Conservation (phyloP, 2,329 filamentous ascomycete genomes). For the Stemphylium lycopersici region DNA sequence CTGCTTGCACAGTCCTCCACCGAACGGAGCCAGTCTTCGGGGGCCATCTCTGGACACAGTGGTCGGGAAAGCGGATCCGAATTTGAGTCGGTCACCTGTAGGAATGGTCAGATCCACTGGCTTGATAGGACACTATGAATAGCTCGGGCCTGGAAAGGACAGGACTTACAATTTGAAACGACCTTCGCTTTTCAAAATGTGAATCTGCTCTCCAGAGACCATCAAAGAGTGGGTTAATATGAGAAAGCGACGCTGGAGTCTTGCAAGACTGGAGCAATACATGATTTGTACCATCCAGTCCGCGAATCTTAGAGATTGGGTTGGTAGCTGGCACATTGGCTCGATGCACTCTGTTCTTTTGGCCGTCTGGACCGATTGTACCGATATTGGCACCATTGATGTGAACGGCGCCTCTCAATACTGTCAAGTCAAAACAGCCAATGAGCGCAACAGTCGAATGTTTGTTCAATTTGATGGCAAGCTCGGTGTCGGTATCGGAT, state of each 20-base stretch:
- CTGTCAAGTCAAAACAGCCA: slow-evolving; percentile 70
- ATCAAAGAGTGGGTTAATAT: slow-evolving; percentile 69
- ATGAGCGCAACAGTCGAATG: slow-evolving; percentile 52
- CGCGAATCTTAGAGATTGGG: slow-evolving; percentile 68
- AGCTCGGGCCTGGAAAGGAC: not conserved
- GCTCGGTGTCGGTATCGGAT: slow-evolving; percentile 30
- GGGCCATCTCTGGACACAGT: slow-evolving; percentile 56
- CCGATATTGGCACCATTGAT: slow-evolving; percentile 69
- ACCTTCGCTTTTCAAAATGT: slow-evolving; percentile 14
- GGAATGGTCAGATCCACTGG: slow-evolving; percentile 1
- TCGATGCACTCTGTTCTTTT: slow-evolving; percentile 48
- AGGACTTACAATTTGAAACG: slow-evolving; percentile 33
- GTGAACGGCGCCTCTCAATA: slow-evolving; percentile 67
- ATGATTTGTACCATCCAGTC: slow-evolving; percentile 60
- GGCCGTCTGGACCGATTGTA: slow-evolving; percentile 42
- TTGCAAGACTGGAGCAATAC: slow-evolving; percentile 56
- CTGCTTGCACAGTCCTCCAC: slow-evolving; percentile 43
- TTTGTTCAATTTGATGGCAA: slow-evolving; percentile 37
- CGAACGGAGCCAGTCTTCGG: slow-evolving; percentile 63
- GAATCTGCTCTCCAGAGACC: slow-evolving; percentile 66
- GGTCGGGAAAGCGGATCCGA: slow-evolving; percentile 35
- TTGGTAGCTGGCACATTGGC: slow-evolving; percentile 72
- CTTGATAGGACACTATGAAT: not conserved
- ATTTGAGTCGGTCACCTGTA: slow-evolving; percentile 36
- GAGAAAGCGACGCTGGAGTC: slow-evolving; percentile 61